A percentile compares a stretch with the other conserved stretches of the same genome.
These are phyloP conservation scores for Pestalotiopsis sp. DNA, from an alignment of 2,329 filamentous ascomycete species.

Conservation along the genomic window DNA sequence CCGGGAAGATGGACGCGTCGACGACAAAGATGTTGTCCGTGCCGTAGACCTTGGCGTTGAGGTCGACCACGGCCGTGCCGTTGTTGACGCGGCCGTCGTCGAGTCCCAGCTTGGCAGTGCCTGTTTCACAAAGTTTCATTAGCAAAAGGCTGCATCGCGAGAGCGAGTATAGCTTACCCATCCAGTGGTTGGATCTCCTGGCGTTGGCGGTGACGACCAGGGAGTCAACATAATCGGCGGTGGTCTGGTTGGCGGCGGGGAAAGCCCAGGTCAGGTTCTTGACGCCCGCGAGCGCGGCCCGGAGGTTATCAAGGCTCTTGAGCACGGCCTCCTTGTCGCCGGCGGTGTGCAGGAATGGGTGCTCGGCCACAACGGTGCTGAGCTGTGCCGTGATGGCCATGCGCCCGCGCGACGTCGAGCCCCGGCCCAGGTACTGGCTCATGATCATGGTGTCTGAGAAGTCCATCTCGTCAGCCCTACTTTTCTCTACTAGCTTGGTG, in stretches of 20 bases:
- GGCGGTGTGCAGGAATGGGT: constrained; percentile 61
- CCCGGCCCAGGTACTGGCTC: constrained; percentile 66
- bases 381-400: constrained; percentile 63
- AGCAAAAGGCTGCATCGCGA: constrained; percentile 11
- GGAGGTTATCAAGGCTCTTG: constrained; percentile 62
- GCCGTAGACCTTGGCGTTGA: constrained; percentile 67
- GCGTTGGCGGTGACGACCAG: constrained; percentile 36
- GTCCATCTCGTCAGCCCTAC: not conserved
- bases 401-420: constrained; percentile 61
- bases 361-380: constrained; percentile 58
- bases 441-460: constrained; percentile 48
- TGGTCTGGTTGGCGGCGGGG: constrained; percentile 54
- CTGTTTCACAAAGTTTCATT: constrained; percentile 16
- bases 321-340: constrained; percentile 65
- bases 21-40: constrained; percentile 71
- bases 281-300: constrained; percentile 54
- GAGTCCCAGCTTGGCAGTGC: constrained; percentile 61
- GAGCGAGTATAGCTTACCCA: constrained; percentile 36
- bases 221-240: constrained; percentile 56
- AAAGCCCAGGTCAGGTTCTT: constrained; percentile 59
- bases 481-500: not conserved
- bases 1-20: constrained; percentile 71
- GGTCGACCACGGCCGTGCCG: constrained; percentile 64
- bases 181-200: constrained; percentile 54
- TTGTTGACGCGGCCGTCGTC: constrained; percentile 54